phyloP scores from a whole-genome alignment of 1,139 yeast species.

The Chernovozyma sophiae-reginae region DNA sequence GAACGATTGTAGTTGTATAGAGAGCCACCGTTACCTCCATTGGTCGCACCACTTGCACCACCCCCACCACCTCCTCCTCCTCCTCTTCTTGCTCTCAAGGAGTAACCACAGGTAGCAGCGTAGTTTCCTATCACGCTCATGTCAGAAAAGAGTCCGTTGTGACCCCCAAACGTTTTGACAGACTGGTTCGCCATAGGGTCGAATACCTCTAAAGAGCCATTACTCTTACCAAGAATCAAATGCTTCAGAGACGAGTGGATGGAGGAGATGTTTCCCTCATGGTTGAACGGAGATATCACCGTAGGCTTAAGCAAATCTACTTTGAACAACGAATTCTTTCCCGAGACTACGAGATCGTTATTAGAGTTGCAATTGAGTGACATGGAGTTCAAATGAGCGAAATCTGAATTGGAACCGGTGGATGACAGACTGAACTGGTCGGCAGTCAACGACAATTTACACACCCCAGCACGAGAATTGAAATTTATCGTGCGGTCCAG shows the following conservation, averaged over 20 bases:
- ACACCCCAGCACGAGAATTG: constrained; percentile 56
- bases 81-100: constrained; percentile 40
- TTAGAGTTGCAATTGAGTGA: constrained; percentile 29
- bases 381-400: constrained; percentile 33
- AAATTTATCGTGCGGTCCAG: constrained; percentile 51
- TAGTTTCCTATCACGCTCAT: constrained; percentile 75
- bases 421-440: constrained; percentile 7
- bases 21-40: constrained; percentile 1
- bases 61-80: constrained; percentile 1
- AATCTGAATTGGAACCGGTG: constrained; percentile 4
- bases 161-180: constrained; percentile 64
- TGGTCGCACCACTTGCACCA: too few relatives aligned
- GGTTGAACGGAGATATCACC: constrained; percentile 15
- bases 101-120: constrained; percentile 78
- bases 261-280: constrained; percentile 30
- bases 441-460: constrained; percentile 33
- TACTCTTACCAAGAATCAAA: constrained; percentile 59
- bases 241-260: constrained; percentile 34
- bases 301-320: constrained; percentile 53
- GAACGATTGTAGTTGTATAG: background rate
- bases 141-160: constrained; percentile 71
- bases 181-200: constrained; percentile 59
- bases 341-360: constrained; percentile 37
- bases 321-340: constrained; percentile 40
- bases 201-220: constrained; percentile 73